Conservation (phyloP, 805 yeast genomes). For the Wickerhamomyces bisporus region DNA sequence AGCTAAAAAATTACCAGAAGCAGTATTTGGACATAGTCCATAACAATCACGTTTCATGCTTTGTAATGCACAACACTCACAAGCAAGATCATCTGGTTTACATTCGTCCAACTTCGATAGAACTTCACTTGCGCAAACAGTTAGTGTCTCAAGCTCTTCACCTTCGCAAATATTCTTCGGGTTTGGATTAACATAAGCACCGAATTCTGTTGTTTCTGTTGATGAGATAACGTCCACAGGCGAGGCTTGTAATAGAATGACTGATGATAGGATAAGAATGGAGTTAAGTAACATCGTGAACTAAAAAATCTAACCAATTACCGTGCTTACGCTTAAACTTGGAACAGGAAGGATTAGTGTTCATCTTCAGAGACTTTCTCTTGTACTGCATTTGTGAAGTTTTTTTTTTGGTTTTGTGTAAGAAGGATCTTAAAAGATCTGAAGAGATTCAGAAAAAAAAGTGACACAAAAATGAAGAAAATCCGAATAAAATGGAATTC, state of each 20-base stretch:
- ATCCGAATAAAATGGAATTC: background rate
- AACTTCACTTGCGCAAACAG: slow-evolving; percentile 42
- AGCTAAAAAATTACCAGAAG: slow-evolving; percentile 41
- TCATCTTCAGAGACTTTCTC: too few relatives aligned
- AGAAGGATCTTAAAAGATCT: too few relatives aligned
- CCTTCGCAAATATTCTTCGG: slow-evolving; percentile 41
- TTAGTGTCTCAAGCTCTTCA: slow-evolving; percentile 36
- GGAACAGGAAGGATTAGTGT: too few relatives aligned
- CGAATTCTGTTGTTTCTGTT: slow-evolving; percentile 28
- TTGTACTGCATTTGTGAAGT: too few relatives aligned
- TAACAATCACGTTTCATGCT: slow-evolving; percentile 41
- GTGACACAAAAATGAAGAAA: background rate
- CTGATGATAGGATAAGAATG: background rate
- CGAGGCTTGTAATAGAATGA: background rate
- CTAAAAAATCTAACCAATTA: background rate
- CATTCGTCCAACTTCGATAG: slow-evolving; percentile 42
- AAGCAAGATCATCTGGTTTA: slow-evolving; percentile 48
- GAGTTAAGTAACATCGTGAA: background rate
- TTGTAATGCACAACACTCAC: slow-evolving; percentile 54
- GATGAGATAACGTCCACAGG: slow-evolving; percentile 16
- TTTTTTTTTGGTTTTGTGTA: background rate
- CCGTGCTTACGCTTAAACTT: too few relatives aligned
- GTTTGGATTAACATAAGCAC: slow-evolving; percentile 41
- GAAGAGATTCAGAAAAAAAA: background rate
- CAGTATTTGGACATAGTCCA: slow-evolving; percentile 42